Base-by-base conservation (phyloP, 2,329 filamentous ascomycete genomes). In the Fusarium nelsonii region DNA sequence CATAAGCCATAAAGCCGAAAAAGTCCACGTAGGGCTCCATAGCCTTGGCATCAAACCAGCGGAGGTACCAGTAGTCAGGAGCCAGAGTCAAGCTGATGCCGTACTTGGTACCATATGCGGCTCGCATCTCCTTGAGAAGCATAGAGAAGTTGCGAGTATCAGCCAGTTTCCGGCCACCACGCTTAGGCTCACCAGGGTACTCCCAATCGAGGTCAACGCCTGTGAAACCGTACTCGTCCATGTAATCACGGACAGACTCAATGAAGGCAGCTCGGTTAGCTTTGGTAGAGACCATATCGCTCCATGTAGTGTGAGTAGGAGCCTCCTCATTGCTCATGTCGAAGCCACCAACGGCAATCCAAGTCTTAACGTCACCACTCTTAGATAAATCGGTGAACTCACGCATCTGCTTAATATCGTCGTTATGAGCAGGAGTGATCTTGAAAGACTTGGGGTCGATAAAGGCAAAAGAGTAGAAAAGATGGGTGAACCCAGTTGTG, bases 151-250 rank as follows among this genome's bases (percentile, higher is more conserved):
- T 84, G 4, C 53, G 54, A 0, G 65, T 78, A 57, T 85, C 83
- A 5, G n/a, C 1, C 1, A 61, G 55, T 1, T 63, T 63, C 23
- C 23, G 23, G 0, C 83, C 82, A 6, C 79, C 80, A 2, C 81
- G 75, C 3, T 77, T 75, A 40, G 45, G 18, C 2, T 51, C 60
- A 2, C 46, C 79, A 0, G 82, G 82, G 65, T 80, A 84, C 58
- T 85, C 81, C 83, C 83, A 84, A 64, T 84, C 82, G 0, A 85
- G 54, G 58, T 85, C 83, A 1, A 81, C 74, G 1, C 83, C 82
- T 18, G 69, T 49, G 12, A 75, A 74, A 0, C 52, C 68, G 18
- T 75, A 66, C 3, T 48, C 53, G 4, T 45, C 23, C 63, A 75
- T 63, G 6, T 71, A 70, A 1, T 20, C 45, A 11, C 65, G 60